Conservation (phyloP, 2,329 filamentous ascomycete species). For the Helotiales sp. region DNA sequence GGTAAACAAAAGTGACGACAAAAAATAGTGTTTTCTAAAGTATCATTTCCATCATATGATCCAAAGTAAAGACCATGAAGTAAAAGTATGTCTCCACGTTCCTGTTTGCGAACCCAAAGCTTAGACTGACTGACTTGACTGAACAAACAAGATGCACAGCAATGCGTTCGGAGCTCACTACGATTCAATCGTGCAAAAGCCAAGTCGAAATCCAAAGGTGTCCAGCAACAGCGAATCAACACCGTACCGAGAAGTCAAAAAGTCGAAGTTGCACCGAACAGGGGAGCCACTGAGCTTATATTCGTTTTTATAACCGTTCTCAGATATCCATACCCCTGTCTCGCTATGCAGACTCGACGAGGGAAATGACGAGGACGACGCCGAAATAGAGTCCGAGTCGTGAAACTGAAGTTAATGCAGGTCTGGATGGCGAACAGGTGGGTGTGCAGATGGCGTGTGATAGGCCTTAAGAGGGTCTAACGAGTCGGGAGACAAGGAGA, state of each 20-base stretch:
- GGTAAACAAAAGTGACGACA: too few relatives aligned
- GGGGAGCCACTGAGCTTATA: background rate
- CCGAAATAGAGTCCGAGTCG: too few relatives aligned
- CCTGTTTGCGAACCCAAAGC: background rate
- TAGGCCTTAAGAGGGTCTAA: background rate
- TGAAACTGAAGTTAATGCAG: background rate
- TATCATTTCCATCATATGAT: background rate
- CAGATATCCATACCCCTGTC: background rate
- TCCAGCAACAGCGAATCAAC: too few relatives aligned
- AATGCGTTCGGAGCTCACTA: too few relatives aligned
- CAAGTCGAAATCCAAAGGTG: too few relatives aligned
- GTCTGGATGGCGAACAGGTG: constrained; percentile 1
- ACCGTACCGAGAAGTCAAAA: background rate
- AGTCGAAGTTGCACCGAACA: background rate
- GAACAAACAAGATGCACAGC: background rate
- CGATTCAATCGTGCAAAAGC: too few relatives aligned
- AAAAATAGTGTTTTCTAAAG: too few relatives aligned
- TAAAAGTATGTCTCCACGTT: background rate
- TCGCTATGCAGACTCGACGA: background rate
- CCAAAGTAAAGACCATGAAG: too few relatives aligned
- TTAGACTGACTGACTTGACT: background rate
- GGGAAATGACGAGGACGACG: background rate
- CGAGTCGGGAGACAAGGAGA: background rate
- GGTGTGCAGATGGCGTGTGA: background rate
- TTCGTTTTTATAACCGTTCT: background rate